These are phyloP conservation scores for Eucalyptus tenuipes DNA, from an alignment of 345 rosid genomes.

Conservation along the genomic window DNA sequence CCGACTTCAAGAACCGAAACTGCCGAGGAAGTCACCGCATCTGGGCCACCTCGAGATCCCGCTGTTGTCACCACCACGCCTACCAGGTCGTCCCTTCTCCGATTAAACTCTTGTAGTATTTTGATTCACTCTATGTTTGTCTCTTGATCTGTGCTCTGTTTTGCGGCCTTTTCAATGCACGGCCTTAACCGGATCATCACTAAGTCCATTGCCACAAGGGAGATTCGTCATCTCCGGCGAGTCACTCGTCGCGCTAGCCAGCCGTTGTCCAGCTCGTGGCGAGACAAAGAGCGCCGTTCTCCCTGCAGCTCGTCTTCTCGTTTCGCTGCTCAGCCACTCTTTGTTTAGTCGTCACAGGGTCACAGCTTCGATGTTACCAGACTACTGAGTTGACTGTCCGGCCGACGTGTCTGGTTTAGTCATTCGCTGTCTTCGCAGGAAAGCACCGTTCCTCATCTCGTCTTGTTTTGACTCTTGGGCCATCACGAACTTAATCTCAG, in stretches of 20 bases:
- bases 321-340: neutral
- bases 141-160: neutral
- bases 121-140: neutral
- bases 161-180: neutral
- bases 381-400: neutral
- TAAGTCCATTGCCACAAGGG: neutral
- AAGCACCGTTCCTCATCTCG: neutral
- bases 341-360: neutral
- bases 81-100: neutral
- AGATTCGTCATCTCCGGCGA: neutral
- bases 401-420: neutral
- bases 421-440: neutral
- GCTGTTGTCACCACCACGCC: neutral
- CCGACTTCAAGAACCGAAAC: neutral
- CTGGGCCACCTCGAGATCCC: neutral
- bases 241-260: neutral
- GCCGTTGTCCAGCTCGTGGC: neutral
- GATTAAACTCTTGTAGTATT: neutral
- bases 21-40: neutral
- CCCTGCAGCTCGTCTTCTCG: neutral
- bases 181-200: neutral
- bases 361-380: neutral
- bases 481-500: neutral
- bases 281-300: neutral
- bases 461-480: neutral